Conservation (phyloP, 192 early-diverging fungal genomes). For the Rhizophagus clarus region DNA sequence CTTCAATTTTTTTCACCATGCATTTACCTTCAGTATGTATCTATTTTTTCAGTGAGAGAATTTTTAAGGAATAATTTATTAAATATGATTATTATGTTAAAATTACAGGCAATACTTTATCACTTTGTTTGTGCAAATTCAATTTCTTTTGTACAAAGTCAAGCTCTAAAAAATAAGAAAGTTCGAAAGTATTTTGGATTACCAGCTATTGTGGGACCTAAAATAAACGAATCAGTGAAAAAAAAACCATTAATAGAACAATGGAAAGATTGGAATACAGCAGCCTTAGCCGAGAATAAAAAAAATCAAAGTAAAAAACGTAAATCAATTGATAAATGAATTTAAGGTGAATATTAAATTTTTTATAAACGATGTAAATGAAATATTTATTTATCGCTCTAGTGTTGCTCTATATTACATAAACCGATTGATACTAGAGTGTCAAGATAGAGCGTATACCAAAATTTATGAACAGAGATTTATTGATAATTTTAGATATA, state of each 20-base stretch:
- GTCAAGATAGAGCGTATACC: not conserved
- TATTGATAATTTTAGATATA: not conserved
- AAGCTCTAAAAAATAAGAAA: not conserved
- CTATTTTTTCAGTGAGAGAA: not conserved
- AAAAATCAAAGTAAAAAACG: not conserved
- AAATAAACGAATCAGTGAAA: not conserved
- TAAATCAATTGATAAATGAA: not conserved
- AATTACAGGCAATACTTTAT: not conserved
- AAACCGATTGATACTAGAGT: not conserved
- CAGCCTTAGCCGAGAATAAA: not conserved
- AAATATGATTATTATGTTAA: not conserved
- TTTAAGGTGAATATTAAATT: no score
- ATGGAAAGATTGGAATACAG: not conserved
- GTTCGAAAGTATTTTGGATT: not conserved
- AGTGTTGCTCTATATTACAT: not conserved
- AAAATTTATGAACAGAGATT: not conserved
- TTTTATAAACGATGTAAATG: no score
- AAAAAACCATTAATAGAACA: not conserved
- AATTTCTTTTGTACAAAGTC: not conserved
- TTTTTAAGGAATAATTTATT: not conserved
- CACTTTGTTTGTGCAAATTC: not conserved
- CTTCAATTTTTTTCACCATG: not conserved
- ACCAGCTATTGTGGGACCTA: not conserved
- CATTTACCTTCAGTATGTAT: slow-evolving; percentile 13
- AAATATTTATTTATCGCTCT: not conserved